phyloP scores from a whole-genome alignment of 148 eudicot species.

The Gaultheria prostrata region DNA sequence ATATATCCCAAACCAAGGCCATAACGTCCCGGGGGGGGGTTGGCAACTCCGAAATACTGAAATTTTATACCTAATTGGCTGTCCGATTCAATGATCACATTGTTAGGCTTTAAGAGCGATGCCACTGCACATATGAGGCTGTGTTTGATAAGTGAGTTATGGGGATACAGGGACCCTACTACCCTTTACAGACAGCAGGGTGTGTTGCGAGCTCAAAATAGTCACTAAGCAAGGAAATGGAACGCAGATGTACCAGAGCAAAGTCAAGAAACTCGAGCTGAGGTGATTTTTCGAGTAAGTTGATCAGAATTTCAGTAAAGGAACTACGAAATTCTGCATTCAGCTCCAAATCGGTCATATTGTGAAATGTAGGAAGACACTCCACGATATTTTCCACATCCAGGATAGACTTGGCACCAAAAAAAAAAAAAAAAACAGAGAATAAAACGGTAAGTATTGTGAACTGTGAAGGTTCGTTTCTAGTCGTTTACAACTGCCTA shows the following conservation, averaged over 20 bases:
- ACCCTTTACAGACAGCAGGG: no score
- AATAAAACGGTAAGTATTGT: background rate
- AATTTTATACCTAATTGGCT: no score
- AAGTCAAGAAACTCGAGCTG: background rate
- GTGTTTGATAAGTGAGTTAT: no score
- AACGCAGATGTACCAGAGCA: background rate
- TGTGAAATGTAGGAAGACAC: background rate
- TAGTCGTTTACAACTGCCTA: no score
- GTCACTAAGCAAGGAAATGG: background rate
- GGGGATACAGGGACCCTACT: no score
- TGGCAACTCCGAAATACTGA: no score
- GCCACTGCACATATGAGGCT: no score
- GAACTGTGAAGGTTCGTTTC: background rate
- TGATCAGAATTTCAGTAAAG: background rate
- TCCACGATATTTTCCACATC: no score
- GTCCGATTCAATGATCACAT: no score
- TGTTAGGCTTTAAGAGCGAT: no score
- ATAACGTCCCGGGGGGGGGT: no score
- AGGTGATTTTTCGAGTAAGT: background rate
- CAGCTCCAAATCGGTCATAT: background rate
- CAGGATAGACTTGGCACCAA: background rate
- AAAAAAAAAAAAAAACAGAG: background rate
- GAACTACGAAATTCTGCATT: background rate
- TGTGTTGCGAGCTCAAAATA: background rate
- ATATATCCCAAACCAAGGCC: no score